Percentiles rank a stretch among this genome's conserved stretches.
phyloP scores from a whole-genome alignment of 345 rosid species.

The Viola odorata region DNA sequence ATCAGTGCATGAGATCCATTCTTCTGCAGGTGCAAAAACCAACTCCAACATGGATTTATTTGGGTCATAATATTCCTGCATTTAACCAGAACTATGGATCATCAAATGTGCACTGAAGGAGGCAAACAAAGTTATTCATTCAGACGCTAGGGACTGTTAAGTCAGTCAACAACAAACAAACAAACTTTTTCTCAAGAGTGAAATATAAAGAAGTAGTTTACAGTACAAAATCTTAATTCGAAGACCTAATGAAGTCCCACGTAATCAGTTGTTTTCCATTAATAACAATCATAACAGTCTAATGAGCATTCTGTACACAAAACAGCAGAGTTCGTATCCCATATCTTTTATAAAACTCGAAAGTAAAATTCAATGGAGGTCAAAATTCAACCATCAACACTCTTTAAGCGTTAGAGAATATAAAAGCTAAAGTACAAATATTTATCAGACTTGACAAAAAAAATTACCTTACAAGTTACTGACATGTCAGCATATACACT shows the following conservation, averaged over 20 bases:
- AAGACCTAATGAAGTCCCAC: not conserved
- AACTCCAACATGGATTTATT: constrained; percentile 92
- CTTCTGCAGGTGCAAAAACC: constrained; percentile 94
- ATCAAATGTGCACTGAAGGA: not conserved
- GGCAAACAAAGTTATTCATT: not conserved
- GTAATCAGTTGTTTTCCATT: not conserved
- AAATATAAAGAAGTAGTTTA: too few species aligned
- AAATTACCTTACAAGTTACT: constrained; percentile 75
- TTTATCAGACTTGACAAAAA: not conserved
- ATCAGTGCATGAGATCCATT: constrained; percentile 79
- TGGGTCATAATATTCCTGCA: constrained; percentile 84
- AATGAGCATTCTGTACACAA: too few species aligned
- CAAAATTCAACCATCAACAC: too few species aligned
- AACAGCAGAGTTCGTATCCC: not conserved
- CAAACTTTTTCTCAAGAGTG: not conserved
- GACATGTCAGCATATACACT: constrained; percentile 99
- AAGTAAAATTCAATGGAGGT: not conserved
- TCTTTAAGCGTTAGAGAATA: too few species aligned
- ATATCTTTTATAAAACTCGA: too few species aligned
- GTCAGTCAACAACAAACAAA: too few species aligned
- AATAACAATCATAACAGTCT: not conserved
- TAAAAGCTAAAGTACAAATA: not conserved
- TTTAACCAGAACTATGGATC: constrained; percentile 2
- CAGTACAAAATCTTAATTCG: too few species aligned
- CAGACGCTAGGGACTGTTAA: too few species aligned